A percentile compares a stretch with the other conserved stretches of the same genome.
Conservation (phyloP, 2,329 filamentous ascomycete genomes). For the Colletotrichum ledebouriae region DNA sequence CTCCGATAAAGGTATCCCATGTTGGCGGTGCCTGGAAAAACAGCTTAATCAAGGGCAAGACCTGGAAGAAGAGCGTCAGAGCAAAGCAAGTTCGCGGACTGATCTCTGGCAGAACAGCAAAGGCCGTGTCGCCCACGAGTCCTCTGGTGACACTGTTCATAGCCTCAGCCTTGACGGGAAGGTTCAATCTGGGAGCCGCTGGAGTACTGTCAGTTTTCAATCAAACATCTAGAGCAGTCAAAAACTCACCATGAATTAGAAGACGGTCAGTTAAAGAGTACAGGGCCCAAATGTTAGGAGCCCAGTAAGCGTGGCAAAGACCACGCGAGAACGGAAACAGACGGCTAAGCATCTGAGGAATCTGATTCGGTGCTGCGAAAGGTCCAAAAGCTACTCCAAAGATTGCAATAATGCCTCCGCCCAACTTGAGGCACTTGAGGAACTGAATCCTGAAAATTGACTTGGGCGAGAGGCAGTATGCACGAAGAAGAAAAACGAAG, state of each 20-base stretch:
- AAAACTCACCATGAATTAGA: constrained; percentile 79
- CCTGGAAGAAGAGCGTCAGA: constrained; percentile 86
- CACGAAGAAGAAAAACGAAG: constrained; percentile 91
- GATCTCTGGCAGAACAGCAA: constrained; percentile 92
- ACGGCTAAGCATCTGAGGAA: constrained; percentile 84
- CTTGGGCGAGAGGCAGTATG: constrained; percentile 85
- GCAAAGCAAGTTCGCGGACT: constrained; percentile 84
- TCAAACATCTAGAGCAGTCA: neutral
- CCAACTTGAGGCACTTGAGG: constrained; percentile 86
- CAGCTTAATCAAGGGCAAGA: constrained; percentile 83
- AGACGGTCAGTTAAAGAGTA: constrained; percentile 92
- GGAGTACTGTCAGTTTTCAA: constrained; percentile 50
- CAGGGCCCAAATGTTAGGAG: constrained; percentile 95
- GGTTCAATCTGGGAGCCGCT: constrained; percentile 86
- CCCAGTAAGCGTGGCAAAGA: constrained; percentile 98
- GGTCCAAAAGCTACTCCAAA: constrained; percentile 90
- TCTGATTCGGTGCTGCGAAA: constrained; percentile 84
- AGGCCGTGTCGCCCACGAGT: constrained; percentile 91
- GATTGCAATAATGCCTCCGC: constrained; percentile 76
- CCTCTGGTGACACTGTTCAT: constrained; percentile 92
- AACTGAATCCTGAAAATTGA: constrained; percentile 83
- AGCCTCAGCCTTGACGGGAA: constrained; percentile 79
- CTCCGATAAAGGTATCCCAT: constrained; percentile 91
- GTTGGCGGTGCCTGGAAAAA: constrained; percentile 76
- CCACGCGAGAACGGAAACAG: constrained; percentile 95